Conservation (phyloP, 202 grass and related monocot species). For the Carex arenaria region DNA sequence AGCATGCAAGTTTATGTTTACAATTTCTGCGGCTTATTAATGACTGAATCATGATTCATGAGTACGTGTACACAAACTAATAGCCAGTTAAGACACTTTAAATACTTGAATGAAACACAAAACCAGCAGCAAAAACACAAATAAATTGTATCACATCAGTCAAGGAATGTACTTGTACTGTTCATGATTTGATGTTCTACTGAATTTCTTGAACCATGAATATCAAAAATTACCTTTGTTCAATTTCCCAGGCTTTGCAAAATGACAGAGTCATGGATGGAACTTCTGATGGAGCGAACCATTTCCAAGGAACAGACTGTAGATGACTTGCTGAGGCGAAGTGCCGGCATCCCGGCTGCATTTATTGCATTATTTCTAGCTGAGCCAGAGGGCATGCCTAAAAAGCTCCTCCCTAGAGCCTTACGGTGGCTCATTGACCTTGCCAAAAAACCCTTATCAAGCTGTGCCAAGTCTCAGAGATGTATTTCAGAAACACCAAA, state of each 20-base stretch:
- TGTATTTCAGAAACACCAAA: slow-evolving; percentile 25
- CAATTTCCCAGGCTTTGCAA: slow-evolving; percentile 68
- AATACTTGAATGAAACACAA: neutral
- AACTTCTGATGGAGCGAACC: slow-evolving; percentile 76
- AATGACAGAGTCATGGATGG: slow-evolving; percentile 95
- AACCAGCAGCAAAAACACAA: neutral
- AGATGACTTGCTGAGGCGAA: slow-evolving; percentile 93
- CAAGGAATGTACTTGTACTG: neutral
- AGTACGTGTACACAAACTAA: neutral
- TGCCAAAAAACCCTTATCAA: slow-evolving; percentile 62
- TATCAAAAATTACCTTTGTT: slow-evolving; percentile 20
- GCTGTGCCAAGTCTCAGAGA: neutral
- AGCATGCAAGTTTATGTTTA: neutral
- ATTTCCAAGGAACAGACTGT: slow-evolving; percentile 83
- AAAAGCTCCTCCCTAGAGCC: slow-evolving; percentile 86
- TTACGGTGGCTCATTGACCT: slow-evolving; percentile 70
- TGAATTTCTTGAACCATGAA: neutral
- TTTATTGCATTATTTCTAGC: slow-evolving; percentile 87
- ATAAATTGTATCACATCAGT: neutral
- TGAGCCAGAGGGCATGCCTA: slow-evolving; percentile 91
- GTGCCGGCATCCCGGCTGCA: slow-evolving; percentile 88
- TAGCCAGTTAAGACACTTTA: neutral
- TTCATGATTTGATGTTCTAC: neutral
- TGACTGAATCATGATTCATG: neutral
- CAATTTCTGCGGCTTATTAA: neutral